These are phyloP conservation scores for Leccinum incarnatum DNA, from an alignment of 768 basidiomycete species.

Conservation along the genomic window DNA sequence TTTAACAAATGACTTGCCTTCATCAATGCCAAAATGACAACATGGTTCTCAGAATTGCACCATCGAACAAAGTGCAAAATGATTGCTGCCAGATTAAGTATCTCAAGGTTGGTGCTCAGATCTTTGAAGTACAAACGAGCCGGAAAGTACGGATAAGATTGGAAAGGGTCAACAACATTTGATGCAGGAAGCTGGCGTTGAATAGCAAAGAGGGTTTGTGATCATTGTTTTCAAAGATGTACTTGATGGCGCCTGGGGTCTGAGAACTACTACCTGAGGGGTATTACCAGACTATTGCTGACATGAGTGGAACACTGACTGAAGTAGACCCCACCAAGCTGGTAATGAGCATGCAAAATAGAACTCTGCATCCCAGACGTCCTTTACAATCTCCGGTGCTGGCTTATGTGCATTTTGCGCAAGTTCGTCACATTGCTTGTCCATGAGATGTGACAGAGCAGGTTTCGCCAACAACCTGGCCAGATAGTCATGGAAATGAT, in stretches of 20 bases:
- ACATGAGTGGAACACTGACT: not conserved
- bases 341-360: not conserved
- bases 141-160: slow-evolving; percentile 11
- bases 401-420: not conserved
- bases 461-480: not conserved
- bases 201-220: slow-evolving; percentile 2
- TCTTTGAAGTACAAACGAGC: not conserved
- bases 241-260: not conserved
- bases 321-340: not conserved
- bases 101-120: not conserved
- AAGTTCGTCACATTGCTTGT: not conserved
- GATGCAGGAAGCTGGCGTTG: not conserved
- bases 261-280: not conserved
- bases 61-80: not conserved
- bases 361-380: not conserved
- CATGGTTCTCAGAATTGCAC: not conserved
- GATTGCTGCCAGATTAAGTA: not conserved
- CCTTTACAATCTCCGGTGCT: not conserved
- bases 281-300: not conserved
- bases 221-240: not conserved
- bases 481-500: not conserved
- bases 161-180: not conserved
- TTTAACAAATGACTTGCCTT: no score
- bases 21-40: not conserved
- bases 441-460: not conserved